Evolutionary conservation across 768 basidiomycete genomes (phyloP).

Genomic region (Psilocybe cyanescens): DNA sequence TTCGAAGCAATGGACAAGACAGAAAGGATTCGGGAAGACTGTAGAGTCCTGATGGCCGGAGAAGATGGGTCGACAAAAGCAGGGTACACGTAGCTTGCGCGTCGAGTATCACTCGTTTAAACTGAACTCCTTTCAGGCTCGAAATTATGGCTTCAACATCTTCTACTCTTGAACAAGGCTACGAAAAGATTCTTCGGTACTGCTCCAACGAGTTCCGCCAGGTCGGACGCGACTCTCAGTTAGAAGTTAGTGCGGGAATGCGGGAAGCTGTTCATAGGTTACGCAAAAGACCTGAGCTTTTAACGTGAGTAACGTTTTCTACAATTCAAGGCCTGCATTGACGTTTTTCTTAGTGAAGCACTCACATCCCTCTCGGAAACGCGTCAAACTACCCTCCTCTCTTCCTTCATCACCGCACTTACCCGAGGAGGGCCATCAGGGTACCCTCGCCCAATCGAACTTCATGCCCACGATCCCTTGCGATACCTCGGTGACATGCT

Average conservation of each 20-base stretch:
- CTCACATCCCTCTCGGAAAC: constrained; percentile 78
- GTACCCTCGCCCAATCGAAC: constrained; percentile 89
- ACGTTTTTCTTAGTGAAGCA: constrained; percentile 53
- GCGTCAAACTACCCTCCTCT: constrained; percentile 78
- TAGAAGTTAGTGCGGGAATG: constrained; percentile 70
- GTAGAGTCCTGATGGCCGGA: constrained; percentile 84
- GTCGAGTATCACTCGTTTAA: neutral
- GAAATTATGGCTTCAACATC: constrained; percentile 90
- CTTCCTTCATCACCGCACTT: constrained; percentile 84
- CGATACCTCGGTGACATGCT: constrained; percentile 99
- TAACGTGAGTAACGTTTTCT: constrained; percentile 53
- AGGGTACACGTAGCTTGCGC: constrained; percentile 49
- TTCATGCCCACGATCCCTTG: constrained; percentile 97
- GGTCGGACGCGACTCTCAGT: constrained; percentile 71
- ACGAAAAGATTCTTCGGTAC: constrained; percentile 88
- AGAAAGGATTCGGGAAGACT: constrained; percentile 81
- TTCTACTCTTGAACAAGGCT: constrained; percentile 84
- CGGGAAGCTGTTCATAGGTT: constrained; percentile 75
- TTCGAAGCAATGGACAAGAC: constrained; percentile 90
- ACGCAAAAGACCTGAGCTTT: constrained; percentile 75
- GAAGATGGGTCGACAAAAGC: constrained; percentile 80
- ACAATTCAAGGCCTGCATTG: neutral
- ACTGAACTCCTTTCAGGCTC: constrained; percentile 47
- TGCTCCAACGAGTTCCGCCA: constrained; percentile 83
- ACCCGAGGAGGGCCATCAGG: constrained; percentile 88